Evolutionary conservation across 352 stramenopile species (phyloP), one percentile per base, ranked within the genome.

Genomic region (Phytophthora lateralis): DNA sequence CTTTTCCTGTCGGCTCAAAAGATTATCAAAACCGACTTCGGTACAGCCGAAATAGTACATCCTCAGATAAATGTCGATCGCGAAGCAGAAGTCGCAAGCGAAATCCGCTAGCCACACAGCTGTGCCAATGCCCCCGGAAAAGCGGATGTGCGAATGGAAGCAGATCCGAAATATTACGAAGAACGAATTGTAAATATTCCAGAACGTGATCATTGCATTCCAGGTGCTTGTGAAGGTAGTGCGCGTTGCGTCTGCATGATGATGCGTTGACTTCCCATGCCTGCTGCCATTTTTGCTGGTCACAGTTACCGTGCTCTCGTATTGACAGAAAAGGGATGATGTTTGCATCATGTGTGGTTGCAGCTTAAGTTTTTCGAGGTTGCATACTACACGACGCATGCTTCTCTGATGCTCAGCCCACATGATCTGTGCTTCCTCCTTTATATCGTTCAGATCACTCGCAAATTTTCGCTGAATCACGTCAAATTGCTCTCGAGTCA

Each of bases 401-500:
- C 59, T 66, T 14, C 39, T 57, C 21, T 76, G 72, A 7, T 87
- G 72, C 1, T 88, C 75, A 0, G 51, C 8, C 78, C 73, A 88
- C 1, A 63, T 6, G 4, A 69, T 30, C 14, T 75, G 46, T 0
- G 82, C 82, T 24, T 85, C 78, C 26, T 70, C 74, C 24, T 60
- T 68, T 21, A 90, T 85, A 55, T 85, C 75, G 1, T 32, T 47
- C 2, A 89, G 59, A 46, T 91, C 80, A 21, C 82, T 63, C 0
- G 66, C 69, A 48, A 87, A 91, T 48, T 91, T 90, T 21, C 76
- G 78, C 12, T 74, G 58, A 7, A 90, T 73, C 6, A 76, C 64
- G 20, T 90, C 82, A 41, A 94, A 92, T 35, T 92, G 76, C 7
- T 92, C 82, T 26, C 74, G 67, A 12, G 66, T 86, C 80, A 92